Evolutionary conservation across 768 basidiomycete species (phyloP).

Genomic region (Suillus luteus): DNA sequence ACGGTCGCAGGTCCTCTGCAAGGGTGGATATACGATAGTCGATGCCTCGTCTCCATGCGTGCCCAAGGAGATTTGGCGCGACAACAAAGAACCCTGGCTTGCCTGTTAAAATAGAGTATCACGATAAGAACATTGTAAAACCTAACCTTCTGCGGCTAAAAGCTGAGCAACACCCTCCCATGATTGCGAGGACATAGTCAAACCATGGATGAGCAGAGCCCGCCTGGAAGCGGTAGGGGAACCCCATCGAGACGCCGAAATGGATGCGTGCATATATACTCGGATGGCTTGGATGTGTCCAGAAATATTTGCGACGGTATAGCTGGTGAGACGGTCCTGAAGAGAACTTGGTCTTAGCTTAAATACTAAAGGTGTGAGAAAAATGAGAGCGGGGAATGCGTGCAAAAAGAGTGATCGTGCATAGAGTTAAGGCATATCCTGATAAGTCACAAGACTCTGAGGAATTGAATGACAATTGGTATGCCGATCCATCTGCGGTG

Average conservation of each 20-base stretch:
- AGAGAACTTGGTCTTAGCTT: background rate
- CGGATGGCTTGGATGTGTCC: background rate
- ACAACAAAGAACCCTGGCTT: constrained; percentile 1
- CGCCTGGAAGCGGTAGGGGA: background rate
- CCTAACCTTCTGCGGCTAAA: background rate
- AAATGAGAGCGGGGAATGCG: background rate
- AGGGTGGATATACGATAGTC: background rate
- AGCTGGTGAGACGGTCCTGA: background rate
- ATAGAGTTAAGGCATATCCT: background rate
- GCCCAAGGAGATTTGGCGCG: constrained; percentile 1
- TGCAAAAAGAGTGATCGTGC: background rate
- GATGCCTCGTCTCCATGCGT: background rate
- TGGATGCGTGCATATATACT: background rate
- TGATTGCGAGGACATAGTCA: background rate
- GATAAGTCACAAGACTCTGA: background rate
- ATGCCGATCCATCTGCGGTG: background rate
- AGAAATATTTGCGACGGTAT: background rate
- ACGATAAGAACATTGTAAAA: background rate
- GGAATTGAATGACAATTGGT: background rate
- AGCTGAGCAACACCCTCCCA: background rate
- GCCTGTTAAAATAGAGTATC: background rate
- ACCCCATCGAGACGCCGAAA: background rate
- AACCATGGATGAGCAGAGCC: background rate
- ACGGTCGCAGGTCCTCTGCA: background rate
- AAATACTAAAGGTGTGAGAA: background rate